Conservation (phyloP, 129 eudicot species). For the Lactuca saligna region DNA sequence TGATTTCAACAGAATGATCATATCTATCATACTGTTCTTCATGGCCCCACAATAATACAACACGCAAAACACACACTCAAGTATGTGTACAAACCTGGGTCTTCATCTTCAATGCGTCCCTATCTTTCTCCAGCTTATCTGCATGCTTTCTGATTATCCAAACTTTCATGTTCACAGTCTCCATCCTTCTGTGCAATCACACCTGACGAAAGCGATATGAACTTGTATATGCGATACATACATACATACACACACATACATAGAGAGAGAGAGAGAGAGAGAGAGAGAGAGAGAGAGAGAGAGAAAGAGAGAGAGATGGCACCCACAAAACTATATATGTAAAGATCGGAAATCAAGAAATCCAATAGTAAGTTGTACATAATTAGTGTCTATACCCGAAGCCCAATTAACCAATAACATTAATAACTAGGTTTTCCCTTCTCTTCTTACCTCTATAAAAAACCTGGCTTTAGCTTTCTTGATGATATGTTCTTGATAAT, state of each 20-base stretch:
- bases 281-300: slow-evolving; percentile 11
- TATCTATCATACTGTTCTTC: slow-evolving; percentile 16
- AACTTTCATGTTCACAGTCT: neutral
- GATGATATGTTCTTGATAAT: slow-evolving; percentile 21
- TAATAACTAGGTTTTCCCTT: slow-evolving; percentile 15
- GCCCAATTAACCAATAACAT: slow-evolving; percentile 24
- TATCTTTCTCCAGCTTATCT: neutral
- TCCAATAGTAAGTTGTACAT: slow-evolving; percentile 17
- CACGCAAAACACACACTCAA: slow-evolving; percentile 18
- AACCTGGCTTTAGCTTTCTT: slow-evolving; percentile 32
- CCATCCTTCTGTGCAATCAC: neutral
- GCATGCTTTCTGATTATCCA: slow-evolving; percentile 2
- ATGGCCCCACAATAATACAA: slow-evolving; percentile 22
- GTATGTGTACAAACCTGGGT: slow-evolving; percentile 32
- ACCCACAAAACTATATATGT: neutral
- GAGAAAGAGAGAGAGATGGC: neutral
- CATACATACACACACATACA: neutral
- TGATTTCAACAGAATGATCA: slow-evolving; percentile 19
- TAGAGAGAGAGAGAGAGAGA: neutral
- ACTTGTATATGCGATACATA: neutral
- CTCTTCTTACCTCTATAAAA: slow-evolving; percentile 23
- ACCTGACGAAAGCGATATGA: neutral
- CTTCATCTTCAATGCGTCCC: slow-evolving; percentile 15
- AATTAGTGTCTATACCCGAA: slow-evolving; percentile 24
- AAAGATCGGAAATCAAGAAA: slow-evolving; percentile 6